A percentile compares a stretch with the other conserved stretches of the same genome.
phyloP scores from a whole-genome alignment of 495 filamentous ascomycete species.

The Aspergillus haitiensis region DNA sequence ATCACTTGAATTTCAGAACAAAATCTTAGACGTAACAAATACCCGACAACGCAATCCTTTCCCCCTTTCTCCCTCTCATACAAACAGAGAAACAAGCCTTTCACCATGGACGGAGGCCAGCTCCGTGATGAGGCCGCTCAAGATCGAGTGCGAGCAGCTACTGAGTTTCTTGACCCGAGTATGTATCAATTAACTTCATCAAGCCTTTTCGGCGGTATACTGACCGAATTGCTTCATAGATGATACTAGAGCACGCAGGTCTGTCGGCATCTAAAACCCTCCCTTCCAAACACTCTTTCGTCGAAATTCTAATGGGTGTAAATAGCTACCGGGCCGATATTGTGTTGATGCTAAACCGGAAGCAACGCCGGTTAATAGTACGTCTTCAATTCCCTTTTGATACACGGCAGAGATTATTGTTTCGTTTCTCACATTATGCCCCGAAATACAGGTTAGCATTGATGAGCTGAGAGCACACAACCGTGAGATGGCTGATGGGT shows the following conservation, averaged over 20 bases:
- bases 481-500: conserved; percentile 83
- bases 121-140: conserved; percentile 79
- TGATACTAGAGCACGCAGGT: conserved; percentile 61
- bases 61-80: conserved; percentile 18
- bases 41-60: conserved; percentile 1
- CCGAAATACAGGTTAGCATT: conserved; percentile 69
- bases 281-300: not conserved
- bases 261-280: conserved; percentile 19
- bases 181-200: conserved; percentile 31
- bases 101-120: conserved; percentile 67
- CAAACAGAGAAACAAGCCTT: conserved; percentile 7
- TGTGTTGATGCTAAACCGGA: conserved; percentile 89
- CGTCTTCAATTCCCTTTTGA: conserved; percentile 20
- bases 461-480: conserved; percentile 93
- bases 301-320: conserved; percentile 21
- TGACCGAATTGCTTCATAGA: conserved; percentile 34
- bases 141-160: conserved; percentile 75
- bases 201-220: conserved; percentile 8
- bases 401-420: not conserved
- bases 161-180: conserved; percentile 88
- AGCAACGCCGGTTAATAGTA: conserved; percentile 66
- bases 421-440: not conserved
- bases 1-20: not conserved
- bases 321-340: conserved; percentile 77
- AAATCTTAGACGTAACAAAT: not conserved